Percentiles rank a stretch among this genome's conserved stretches.
These are phyloP conservation scores for Isoetes taiwanensis DNA, from an alignment of 75 land plant species.

Conservation along the genomic window DNA sequence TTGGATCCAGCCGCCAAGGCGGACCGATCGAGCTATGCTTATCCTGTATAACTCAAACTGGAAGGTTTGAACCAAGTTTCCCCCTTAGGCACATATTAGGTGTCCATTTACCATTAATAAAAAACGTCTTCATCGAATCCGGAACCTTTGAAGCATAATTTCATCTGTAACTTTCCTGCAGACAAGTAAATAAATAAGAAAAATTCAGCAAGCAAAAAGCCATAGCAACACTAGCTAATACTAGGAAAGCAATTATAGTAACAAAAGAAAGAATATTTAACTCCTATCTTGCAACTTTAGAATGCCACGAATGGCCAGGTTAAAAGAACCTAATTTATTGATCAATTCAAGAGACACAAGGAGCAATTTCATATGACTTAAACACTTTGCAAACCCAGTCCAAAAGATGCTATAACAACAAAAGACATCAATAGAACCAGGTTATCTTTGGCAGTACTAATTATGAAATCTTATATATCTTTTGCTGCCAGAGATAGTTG, in stretches of 20 bases:
- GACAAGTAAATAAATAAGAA: neutral
- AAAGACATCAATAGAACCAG: neutral
- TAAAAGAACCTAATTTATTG: conserved; percentile 35
- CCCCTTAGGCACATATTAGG: too few species aligned
- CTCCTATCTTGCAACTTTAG: neutral
- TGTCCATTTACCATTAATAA: too few species aligned
- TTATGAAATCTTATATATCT: conserved; percentile 28
- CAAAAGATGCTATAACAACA: neutral
- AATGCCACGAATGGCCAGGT: conserved; percentile 31
- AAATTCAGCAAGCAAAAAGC: neutral
- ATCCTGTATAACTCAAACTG: too few species aligned
- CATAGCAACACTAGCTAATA: neutral
- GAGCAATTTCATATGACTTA: neutral
- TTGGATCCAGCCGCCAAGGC: too few species aligned
- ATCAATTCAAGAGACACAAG: neutral
- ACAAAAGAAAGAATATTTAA: neutral
- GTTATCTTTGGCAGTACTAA: neutral
- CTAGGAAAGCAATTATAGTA: neutral
- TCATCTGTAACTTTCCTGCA: too few species aligned
- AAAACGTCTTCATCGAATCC: too few species aligned
- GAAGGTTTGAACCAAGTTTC: too few species aligned
- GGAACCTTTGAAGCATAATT: too few species aligned
- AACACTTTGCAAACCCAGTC: neutral
- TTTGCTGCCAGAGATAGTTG: conserved; percentile 65
- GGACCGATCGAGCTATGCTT: too few species aligned